Conservation (phyloP, 2,329 filamentous ascomycete species). For the Fusarium hostae region DNA sequence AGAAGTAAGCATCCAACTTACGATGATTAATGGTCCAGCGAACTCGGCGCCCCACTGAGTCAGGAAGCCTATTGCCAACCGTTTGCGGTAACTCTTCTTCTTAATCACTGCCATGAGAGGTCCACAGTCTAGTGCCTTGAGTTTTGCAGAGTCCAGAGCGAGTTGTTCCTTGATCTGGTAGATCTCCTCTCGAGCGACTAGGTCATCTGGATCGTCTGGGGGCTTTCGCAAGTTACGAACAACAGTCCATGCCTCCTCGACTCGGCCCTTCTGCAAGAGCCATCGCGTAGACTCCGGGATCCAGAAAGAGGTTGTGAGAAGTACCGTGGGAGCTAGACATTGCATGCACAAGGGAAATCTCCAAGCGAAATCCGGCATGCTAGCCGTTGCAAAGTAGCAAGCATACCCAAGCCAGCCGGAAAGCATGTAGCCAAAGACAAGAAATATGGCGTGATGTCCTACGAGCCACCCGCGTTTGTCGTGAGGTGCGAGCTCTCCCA, state of each 20-base stretch:
- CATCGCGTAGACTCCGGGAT: slow-evolving; percentile 59
- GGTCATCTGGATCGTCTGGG: slow-evolving; percentile 49
- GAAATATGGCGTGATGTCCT: slow-evolving; percentile 59
- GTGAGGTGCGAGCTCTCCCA: slow-evolving; percentile 47
- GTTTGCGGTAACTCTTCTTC: slow-evolving; percentile 60
- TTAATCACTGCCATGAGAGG: slow-evolving; percentile 57
- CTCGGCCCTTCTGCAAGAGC: slow-evolving; percentile 57
- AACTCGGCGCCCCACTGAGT: slow-evolving; percentile 65
- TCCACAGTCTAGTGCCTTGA: slow-evolving; percentile 51
- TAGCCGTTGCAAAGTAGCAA: slow-evolving; percentile 39
- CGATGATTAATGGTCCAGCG: slow-evolving; percentile 61
- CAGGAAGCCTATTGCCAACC: slow-evolving; percentile 62
- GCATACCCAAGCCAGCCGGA: slow-evolving; percentile 53
- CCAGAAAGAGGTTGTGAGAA: slow-evolving; percentile 49
- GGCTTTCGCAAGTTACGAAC: slow-evolving; percentile 49
- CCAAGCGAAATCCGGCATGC: slow-evolving; percentile 51
- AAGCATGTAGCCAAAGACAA: slow-evolving; percentile 58
- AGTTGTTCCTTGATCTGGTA: slow-evolving; percentile 59
- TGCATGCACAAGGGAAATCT: slow-evolving; percentile 57
- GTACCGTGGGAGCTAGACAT: slow-evolving; percentile 50
- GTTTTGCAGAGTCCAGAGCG: slow-evolving; percentile 53
- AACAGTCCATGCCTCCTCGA: slow-evolving; percentile 58
- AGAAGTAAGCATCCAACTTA: slow-evolving; percentile 40
- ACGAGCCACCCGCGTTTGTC: slow-evolving; percentile 60
- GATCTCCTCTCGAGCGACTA: slow-evolving; percentile 58